Base-by-base conservation (phyloP, 768 basidiomycete species). In the Lactarius psammicola region DNA sequence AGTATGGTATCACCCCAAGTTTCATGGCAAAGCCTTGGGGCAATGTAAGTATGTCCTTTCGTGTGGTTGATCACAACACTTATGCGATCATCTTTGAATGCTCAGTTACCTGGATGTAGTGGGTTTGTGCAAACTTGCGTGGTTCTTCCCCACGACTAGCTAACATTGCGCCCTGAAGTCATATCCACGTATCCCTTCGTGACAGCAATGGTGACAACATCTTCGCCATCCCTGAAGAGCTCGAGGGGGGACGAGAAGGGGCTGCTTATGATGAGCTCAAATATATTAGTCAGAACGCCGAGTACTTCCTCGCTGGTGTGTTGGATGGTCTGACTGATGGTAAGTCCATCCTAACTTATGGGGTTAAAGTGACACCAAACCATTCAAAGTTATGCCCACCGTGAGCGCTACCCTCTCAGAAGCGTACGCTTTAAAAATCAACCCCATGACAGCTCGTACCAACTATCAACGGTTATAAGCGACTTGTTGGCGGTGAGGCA, bases 11-110 rank as follows among this genome's bases (percentile, higher is more conserved):
- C 62, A 84, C 94, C 44, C 96, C 97, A 1, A 96, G 93, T 66
- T 99, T 99, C 77, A 98, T 98, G 96, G 95, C 95, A 0, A 98
- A 98, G 72, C 95, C 95, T 30, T 97, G 93, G 91, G 88, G 87
- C 36, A 87, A 93, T 72, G 94, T 95, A 72, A 38, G 9, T 63
- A 56, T 2, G 28, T 33, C 6, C 13, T 68, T 34, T 49, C 38
- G 9, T 56, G 17, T 20, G 15, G 36, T 36, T 17, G 38, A 31
- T 31, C 33, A 5, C 15, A 20, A 23, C 28, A 65, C 44, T 62
- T n/a, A 70, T 31, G 4, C 7, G 5, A 36, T 17, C 46, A 36
- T 44, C 60, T 28, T 2, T 30, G 64, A 17, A 65, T 63, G 31
- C 38, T 46, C 70, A 97, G 91, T 84, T 98, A 69, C 95, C 97